Conservation (phyloP, 1,284 basidiomycete genomes). For the Rhizopogon hawkerae region DNA sequence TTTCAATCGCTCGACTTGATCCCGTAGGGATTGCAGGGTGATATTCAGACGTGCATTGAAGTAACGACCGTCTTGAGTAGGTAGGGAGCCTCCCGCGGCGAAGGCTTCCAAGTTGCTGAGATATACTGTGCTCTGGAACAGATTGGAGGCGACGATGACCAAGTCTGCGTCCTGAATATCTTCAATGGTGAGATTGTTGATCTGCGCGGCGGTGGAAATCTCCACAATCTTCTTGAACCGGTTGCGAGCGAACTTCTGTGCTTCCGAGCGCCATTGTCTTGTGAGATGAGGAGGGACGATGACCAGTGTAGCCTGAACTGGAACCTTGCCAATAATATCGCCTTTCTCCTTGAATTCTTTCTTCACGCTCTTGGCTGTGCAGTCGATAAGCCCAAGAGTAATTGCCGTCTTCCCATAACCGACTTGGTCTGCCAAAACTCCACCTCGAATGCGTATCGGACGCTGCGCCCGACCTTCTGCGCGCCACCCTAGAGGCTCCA, state of each 20-base stretch:
- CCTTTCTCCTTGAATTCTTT: slow-evolving; percentile 48
- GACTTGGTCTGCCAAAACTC: slow-evolving; percentile 92
- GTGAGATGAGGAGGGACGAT: slow-evolving; percentile 88
- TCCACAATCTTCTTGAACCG: slow-evolving; percentile 58
- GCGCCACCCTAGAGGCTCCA: slow-evolving; percentile 84
- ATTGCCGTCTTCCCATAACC: slow-evolving; percentile 97
- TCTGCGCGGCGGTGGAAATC: slow-evolving; percentile 62
- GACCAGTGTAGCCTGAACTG: slow-evolving; percentile 72
- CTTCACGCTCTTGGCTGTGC: slow-evolving; percentile 48
- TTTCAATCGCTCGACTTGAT: slow-evolving; percentile 62
- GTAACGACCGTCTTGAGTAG: slow-evolving; percentile 73
- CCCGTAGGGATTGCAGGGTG: slow-evolving; percentile 47
- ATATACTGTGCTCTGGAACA: slow-evolving; percentile 75
- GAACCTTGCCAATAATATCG: slow-evolving; percentile 58
- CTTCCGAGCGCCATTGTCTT: slow-evolving; percentile 85
- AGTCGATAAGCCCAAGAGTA: slow-evolving; percentile 81
- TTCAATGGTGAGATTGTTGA: slow-evolving; percentile 72
- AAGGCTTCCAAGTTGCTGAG: slow-evolving; percentile 68
- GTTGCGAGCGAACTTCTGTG: slow-evolving; percentile 70
- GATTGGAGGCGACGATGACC: slow-evolving; percentile 77
- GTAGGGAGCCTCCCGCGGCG: slow-evolving; percentile 57
- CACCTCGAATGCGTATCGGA: slow-evolving; percentile 71
- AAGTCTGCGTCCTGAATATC: slow-evolving; percentile 79
- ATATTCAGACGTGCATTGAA: slow-evolving; percentile 74
- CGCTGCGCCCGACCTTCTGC: slow-evolving; percentile 86